Percentiles rank a stretch among this genome's conserved stretches.
Conservation (phyloP, 2,329 filamentous ascomycete genomes). For the Phyllosticta citrichinensis region DNA sequence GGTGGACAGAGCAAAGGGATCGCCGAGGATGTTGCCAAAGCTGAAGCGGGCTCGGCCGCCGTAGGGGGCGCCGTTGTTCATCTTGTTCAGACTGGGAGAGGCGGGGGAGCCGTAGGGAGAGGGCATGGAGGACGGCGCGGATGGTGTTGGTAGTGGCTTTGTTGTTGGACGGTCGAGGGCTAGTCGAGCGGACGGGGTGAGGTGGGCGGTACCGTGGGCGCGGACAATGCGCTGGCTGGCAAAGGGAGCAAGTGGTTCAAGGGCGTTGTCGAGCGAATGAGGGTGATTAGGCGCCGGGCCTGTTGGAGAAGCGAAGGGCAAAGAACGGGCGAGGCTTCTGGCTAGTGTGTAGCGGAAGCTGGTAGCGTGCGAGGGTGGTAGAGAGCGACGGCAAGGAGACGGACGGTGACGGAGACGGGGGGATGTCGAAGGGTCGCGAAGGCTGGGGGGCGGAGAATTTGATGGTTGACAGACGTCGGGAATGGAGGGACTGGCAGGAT, state of each 20-base stretch:
- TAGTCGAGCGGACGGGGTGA: background rate
- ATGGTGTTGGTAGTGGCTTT: background rate
- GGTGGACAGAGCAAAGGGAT: constrained; percentile 91
- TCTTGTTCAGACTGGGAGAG: constrained; percentile 69
- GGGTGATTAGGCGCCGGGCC: constrained; percentile 10
- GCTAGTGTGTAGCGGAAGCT: background rate
- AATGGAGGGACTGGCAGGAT: background rate
- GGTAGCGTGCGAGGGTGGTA: background rate
- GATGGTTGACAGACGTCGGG: background rate
- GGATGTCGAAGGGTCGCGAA: background rate
- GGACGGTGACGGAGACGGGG: too few relatives aligned
- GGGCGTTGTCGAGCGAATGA: constrained; percentile 8
- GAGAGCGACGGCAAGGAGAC: background rate
- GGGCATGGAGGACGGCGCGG: constrained; percentile 47
- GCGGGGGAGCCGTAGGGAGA: constrained; percentile 57
- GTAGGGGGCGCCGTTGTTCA: constrained; percentile 55
- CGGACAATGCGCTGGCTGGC: background rate
- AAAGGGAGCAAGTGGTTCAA: background rate
- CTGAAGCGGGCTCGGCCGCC: constrained; percentile 48
- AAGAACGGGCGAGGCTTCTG: background rate
- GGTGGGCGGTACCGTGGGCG: background rate
- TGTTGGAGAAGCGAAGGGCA: constrained; percentile 8
- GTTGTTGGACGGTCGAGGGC: background rate
- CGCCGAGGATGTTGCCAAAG: constrained; percentile 83
- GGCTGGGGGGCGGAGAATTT: background rate